These are phyloP conservation scores for Asparagopsis taxiformis DNA, from an alignment of 31 red algal species.

Conservation along the genomic window DNA sequence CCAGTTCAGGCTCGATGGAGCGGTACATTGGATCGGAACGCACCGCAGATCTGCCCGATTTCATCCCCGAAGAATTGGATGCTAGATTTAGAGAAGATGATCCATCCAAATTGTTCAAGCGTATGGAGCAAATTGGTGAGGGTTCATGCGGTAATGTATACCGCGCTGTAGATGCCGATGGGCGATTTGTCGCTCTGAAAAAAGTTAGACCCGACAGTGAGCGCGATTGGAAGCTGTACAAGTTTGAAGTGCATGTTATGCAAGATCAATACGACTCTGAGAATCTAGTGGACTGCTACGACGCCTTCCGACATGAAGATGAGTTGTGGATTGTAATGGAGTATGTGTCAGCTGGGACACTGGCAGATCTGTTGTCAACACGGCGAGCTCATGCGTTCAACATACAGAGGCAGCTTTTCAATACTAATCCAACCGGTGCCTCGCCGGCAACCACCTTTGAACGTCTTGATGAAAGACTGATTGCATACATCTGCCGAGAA, in stretches of 20 bases:
- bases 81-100: constrained; percentile 47
- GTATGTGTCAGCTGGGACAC: constrained; percentile 69
- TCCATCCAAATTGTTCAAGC: constrained; percentile 36
- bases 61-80: constrained; percentile 34
- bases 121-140: constrained; percentile 49
- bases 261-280: constrained; percentile 19
- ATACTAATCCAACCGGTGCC: too few relatives aligned
- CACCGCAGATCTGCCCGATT: constrained; percentile 29
- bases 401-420: too few relatives aligned
- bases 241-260: constrained; percentile 70
- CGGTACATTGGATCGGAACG: constrained; percentile 48
- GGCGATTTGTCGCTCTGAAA: constrained; percentile 66
- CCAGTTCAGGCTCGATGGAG: constrained; percentile 31
- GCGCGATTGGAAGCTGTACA: constrained; percentile 67
- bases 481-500: constrained; percentile 86
- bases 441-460: too few relatives aligned
- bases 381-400: not conserved
- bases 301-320: constrained; percentile 46
- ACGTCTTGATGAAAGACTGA: constrained; percentile 73
- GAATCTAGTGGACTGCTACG: constrained; percentile 64
- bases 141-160: constrained; percentile 69
- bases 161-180: constrained; percentile 27
- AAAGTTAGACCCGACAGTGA: constrained; percentile 59
- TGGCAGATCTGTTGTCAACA: constrained; percentile 59
- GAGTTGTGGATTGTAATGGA: constrained; percentile 88